Evolutionary conservation across 169 alveolate genomes (phyloP).

Genomic region (Cryptosporidium bovis): DNA sequence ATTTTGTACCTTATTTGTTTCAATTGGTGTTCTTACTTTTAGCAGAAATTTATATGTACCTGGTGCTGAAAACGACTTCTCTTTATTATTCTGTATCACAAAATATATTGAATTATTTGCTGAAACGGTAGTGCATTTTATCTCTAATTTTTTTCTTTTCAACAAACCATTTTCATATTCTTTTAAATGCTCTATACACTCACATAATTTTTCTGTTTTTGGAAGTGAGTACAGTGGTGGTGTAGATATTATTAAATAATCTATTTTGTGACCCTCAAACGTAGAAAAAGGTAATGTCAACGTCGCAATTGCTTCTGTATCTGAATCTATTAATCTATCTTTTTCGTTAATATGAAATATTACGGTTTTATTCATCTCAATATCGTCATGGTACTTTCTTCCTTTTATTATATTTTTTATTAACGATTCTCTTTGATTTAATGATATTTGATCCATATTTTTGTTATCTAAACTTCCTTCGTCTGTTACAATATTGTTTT

Average conservation of each 20-base stretch:
- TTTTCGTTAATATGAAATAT: constrained; percentile 51
- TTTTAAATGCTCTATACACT: constrained; percentile 16
- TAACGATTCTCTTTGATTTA: neutral
- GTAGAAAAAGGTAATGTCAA: constrained; percentile 54
- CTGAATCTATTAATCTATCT: constrained; percentile 51
- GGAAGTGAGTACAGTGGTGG: constrained; percentile 66
- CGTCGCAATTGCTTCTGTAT: constrained; percentile 43
- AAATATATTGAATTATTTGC: constrained; percentile 58
- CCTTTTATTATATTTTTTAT: neutral
- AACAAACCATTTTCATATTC: constrained; percentile 12
- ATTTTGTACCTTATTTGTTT: constrained; percentile 58
- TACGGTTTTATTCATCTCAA: constrained; percentile 15
- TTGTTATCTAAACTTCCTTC: neutral
- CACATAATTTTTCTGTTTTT: constrained; percentile 28
- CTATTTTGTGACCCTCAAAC: constrained; percentile 64
- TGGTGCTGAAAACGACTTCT: constrained; percentile 42
- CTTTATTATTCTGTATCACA: constrained; percentile 48
- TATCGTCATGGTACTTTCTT: constrained; percentile 21
- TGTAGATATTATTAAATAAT: constrained; percentile 64
- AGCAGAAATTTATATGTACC: constrained; percentile 29
- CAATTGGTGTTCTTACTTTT: constrained; percentile 61
- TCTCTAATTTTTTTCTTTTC: neutral
- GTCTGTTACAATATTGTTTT: neutral
- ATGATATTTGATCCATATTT: neutral
- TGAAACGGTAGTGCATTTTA: constrained; percentile 61